Evolutionary conservation across 768 basidiomycete species (phyloP), one percentile per base, ranked within the genome.

Genomic region (Suillus placidus): DNA sequence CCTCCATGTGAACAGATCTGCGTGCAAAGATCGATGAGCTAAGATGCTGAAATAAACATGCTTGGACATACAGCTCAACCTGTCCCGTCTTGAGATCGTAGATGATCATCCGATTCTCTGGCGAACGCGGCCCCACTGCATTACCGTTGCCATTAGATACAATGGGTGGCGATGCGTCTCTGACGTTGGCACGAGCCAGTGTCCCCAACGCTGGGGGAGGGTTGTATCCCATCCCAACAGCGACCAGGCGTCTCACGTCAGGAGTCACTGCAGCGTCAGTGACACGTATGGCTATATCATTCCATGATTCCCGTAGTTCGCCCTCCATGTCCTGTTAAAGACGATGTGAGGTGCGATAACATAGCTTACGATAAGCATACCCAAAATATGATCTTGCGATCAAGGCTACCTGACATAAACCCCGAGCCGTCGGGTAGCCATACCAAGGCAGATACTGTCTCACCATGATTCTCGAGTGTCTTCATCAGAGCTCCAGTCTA

Each of bases 391-490:
- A 93, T 88, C 77, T 88, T 90, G 67, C 89, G 87, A 76, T 98
- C 97, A 73, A 97, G 81, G 51, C 91, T 91, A 60, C 90, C 91
- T 13, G 95, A 96, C 70, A 97, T 85, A 74, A 99, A 97, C 9
- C 93, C 94, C 26, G 88, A 87, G 40, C 91, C 91, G 74, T 97
- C 92, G 23, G 94, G 92, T 47, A 95, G 80, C 94, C 95, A 98
- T 37, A 87, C 85, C 42, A 98, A 83, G 2, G 94, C 88, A 20
- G 93, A 93, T 62, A 99, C 93, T 2, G 89, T 88, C 66, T 98
- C 94, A 47, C 80, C 79, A 75, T 98, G 95, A 43, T 85, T 85
- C 13, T 88, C 85, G 23, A 94, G 80, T 0, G 85, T 83, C 65
- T 87, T 82, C 60, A 90, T 79, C 73, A 87, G 88, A 61, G 83